Evolutionary conservation across 179 eudicot genomes (phyloP).

Genomic region (Spergularia azorica): DNA sequence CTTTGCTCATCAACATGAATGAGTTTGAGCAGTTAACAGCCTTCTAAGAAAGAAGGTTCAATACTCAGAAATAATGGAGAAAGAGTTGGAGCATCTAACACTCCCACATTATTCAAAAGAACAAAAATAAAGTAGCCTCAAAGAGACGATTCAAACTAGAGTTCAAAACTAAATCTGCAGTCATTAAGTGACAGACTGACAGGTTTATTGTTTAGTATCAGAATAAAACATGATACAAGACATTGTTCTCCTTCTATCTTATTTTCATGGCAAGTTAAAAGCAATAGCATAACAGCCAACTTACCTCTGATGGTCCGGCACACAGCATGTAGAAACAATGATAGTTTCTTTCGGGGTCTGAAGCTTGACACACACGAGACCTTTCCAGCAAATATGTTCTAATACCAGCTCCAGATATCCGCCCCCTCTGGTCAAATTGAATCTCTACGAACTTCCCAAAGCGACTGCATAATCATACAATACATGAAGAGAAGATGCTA

Average conservation of each 20-base stretch:
- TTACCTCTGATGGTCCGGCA: constrained; percentile 89
- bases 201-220: background rate
- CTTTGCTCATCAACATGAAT: too few species aligned
- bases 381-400: constrained; percentile 94
- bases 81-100: background rate
- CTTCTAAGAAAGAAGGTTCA: background rate
- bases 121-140: background rate
- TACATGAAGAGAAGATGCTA: constrained; percentile 22
- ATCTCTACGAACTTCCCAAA: constrained; percentile 98
- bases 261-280: background rate
- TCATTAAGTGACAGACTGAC: too few species aligned
- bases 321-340: constrained; percentile 99
- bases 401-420: constrained; percentile 95
- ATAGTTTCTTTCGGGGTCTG: constrained; percentile 98
- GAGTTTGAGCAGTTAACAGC: too few species aligned
- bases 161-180: background rate
- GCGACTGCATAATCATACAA: constrained; percentile 58
- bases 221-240: background rate
- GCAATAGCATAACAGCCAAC: constrained; percentile 10
- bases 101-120: background rate
- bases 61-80: background rate
- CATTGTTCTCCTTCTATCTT: background rate
- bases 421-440: constrained; percentile 84
- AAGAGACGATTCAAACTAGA: background rate
- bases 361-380: constrained; percentile 97